Evolutionary conservation across 805 yeast species (phyloP).

Genomic region (Ogataea pini): DNA sequence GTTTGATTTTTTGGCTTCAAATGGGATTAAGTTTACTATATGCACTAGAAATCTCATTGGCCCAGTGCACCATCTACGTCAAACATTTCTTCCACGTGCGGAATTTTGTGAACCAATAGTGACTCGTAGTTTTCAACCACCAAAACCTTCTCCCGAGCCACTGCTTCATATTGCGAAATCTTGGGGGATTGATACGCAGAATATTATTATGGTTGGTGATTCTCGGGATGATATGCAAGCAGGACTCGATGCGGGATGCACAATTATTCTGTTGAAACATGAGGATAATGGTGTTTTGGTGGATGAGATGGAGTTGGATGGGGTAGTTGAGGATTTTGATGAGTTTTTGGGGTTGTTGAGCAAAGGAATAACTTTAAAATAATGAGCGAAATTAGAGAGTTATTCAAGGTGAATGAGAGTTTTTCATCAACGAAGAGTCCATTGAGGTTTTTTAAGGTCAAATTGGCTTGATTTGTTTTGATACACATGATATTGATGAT

Average conservation of each 20-base stretch:
- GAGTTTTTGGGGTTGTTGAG: conserved; percentile 38
- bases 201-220: conserved; percentile 71
- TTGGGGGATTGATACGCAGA: conserved; percentile 48
- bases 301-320: conserved; percentile 38
- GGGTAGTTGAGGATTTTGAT: conserved; percentile 38
- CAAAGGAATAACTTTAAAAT: not conserved
- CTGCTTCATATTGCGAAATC: conserved; percentile 51
- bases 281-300: conserved; percentile 49
- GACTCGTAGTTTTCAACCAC: conserved; percentile 65
- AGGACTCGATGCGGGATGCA: conserved; percentile 63
- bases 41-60: conserved; percentile 59
- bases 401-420: too few species aligned
- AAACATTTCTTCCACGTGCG: conserved; percentile 40
- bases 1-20: conserved; percentile 34
- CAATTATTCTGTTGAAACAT: conserved; percentile 54
- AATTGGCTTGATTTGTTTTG: too few species aligned
- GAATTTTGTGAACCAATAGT: conserved; percentile 50
- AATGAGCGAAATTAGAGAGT: not conserved
- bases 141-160: conserved; percentile 70
- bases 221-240: conserved; percentile 69
- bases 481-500: too few species aligned
- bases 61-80: conserved; percentile 56
- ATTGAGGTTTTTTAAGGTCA: too few species aligned
- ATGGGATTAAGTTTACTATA: conserved; percentile 49
- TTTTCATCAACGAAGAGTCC: too few species aligned